Evolutionary conservation across 2,329 filamentous ascomycete genomes (phyloP), one percentile per base, ranked within the genome.

Genomic region (Penicillium sp.): DNA sequence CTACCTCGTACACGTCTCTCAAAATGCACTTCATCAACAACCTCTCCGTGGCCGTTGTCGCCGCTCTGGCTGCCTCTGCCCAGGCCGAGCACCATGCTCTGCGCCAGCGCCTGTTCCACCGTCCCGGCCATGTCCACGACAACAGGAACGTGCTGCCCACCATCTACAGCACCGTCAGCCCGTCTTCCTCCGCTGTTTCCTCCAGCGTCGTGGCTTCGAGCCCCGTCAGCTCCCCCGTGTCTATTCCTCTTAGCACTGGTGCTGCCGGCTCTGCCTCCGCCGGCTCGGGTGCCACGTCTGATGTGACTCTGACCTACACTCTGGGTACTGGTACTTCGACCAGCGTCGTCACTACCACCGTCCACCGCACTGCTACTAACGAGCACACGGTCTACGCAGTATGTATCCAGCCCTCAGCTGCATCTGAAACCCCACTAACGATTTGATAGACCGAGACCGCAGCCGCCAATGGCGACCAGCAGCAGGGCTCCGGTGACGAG

Each of bases 221-320:
- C 22, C 51, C 51, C 11, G 25, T 42, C 22, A 41, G 49, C 38
- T 48, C 45, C 51, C 41, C 53, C 30, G 48, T 24, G 22, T 47
- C 62, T 31, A 47, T 58, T 31, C 56, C 63, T 44, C 53, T 63
- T 31, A 56, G 57, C 49, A 66, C 65, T 33, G 60, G 57, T n/a
- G 51, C 55, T 13, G 44, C 59, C 31, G 50, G 51, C 41, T 53
- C 57, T 3, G 48, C 46, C 44, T 44, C 51, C 28, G 46, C 54
- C 30, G 49, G 36, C 22, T 41, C 50, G 30, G 51, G 44, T 28
- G 48, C 60, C 43, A 61, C 60, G 24, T 51, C 58, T 27, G 66
- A 65, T 50, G 39, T 70, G 52, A 69, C 65, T 28, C 35, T 75
- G 38, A 73, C 72, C 43, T 74, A 74, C 65, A 75, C 72, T n/a